phyloP scores from a whole-genome alignment of 2,329 filamentous ascomycete species.

The Penicillium sp. region DNA sequence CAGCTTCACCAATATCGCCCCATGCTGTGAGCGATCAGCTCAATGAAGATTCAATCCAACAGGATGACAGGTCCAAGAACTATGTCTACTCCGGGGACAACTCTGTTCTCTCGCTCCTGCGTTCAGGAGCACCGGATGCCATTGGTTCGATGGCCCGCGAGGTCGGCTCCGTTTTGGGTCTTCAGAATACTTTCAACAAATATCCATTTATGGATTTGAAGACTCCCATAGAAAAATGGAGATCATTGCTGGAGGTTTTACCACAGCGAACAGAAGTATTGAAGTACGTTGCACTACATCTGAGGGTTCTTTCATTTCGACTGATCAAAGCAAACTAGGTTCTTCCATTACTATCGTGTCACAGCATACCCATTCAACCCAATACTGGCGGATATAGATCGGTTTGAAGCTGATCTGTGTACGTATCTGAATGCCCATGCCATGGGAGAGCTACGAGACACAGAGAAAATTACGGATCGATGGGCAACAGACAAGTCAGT shows the following conservation, averaged over 20 bases:
- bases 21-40: neutral
- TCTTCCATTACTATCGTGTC: conserved; percentile 29
- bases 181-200: conserved; percentile 28
- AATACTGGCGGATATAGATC: conserved; percentile 27
- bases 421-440: conserved; percentile 25
- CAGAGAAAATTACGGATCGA: neutral
- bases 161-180: conserved; percentile 26
- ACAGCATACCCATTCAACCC: conserved; percentile 30
- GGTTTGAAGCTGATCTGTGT: conserved; percentile 28
- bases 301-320: neutral
- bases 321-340: conserved; percentile 16
- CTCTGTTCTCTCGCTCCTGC: conserved; percentile 28
- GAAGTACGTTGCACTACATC: neutral
- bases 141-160: conserved; percentile 26
- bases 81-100: conserved; percentile 26
- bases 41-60: neutral
- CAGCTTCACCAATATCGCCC: neutral
- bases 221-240: conserved; percentile 25
- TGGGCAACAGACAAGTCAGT: conserved; percentile 21
- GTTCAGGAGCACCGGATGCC: conserved; percentile 20
- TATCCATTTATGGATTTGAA: conserved; percentile 29
- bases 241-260: conserved; percentile 4
- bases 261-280: neutral
- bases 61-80: neutral
- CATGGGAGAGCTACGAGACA: conserved; percentile 3